Evolutionary conservation across 1,139 yeast genomes (phyloP).

Genomic region (Arxiozyma bovina): DNA sequence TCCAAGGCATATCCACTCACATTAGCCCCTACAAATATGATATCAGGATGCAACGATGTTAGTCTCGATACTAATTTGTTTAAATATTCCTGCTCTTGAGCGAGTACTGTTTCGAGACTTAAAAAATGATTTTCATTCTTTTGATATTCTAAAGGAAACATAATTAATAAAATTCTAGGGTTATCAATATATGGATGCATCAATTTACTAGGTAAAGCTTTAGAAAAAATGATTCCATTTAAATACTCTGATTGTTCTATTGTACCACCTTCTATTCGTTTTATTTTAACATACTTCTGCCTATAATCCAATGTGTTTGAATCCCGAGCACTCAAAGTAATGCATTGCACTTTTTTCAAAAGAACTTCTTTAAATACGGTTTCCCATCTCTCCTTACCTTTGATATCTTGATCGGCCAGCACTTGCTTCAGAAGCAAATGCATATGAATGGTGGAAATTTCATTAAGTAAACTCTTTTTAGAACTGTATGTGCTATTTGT

Average conservation of each 20-base stretch:
- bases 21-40: constrained; percentile 71
- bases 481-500: constrained; percentile 9
- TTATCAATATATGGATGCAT: constrained; percentile 59
- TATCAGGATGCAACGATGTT: constrained; percentile 65
- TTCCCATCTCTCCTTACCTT: constrained; percentile 51
- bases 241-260: constrained; percentile 52
- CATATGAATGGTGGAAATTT: constrained; percentile 32
- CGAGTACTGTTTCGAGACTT: constrained; percentile 73
- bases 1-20: constrained; percentile 78
- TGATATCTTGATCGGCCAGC: constrained; percentile 56
- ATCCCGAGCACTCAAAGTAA: constrained; percentile 46
- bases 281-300: constrained; percentile 71
- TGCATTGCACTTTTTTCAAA: constrained; percentile 38
- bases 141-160: constrained; percentile 84
- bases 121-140: constrained; percentile 64
- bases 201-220: constrained; percentile 67
- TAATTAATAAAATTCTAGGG: constrained; percentile 73
- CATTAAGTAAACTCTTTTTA: constrained; percentile 28
- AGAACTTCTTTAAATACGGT: constrained; percentile 37
- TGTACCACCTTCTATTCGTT: constrained; percentile 70
- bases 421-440: constrained; percentile 44
- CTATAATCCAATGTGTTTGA: constrained; percentile 79
- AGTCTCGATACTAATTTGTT: constrained; percentile 75
- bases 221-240: constrained; percentile 80
- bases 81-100: constrained; percentile 82